phyloP scores from a whole-genome alignment of 225 moss, liverwort and hornwort genomes.

The Bryoerythrophyllum caledonicum region DNA sequence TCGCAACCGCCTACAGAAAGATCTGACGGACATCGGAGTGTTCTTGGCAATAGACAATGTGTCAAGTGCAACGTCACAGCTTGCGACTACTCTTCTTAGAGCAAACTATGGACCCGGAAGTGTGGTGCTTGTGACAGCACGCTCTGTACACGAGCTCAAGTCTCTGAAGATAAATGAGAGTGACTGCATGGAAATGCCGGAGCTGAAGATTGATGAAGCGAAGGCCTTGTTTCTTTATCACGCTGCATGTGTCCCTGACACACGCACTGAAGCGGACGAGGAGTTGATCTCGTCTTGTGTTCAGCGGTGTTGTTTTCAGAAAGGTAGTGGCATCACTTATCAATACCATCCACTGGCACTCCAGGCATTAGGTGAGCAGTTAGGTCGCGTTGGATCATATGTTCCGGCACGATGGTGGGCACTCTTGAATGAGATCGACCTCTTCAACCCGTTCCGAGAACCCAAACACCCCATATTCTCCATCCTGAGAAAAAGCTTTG shows the following conservation, averaged over 20 bases:
- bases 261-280: background rate
- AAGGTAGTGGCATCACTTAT: background rate
- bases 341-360: conserved; percentile 30
- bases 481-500: conserved; percentile 37
- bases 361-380: conserved; percentile 4
- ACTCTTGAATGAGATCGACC: background rate
- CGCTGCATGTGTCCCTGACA: conserved; percentile 15
- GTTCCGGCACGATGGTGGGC: background rate
- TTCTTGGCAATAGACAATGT: conserved; percentile 32
- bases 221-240: conserved; percentile 28
- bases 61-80: background rate
- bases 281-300: conserved; percentile 13
- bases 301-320: conserved; percentile 1
- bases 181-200: conserved; percentile 24
- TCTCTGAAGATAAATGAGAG: conserved; percentile 3
- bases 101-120: conserved; percentile 7
- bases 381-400: conserved; percentile 8
- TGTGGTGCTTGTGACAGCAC: conserved; percentile 13
- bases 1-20: conserved; percentile 7
- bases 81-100: conserved; percentile 7
- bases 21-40: background rate
- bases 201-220: conserved; percentile 20
- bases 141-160: background rate
- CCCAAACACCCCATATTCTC: background rate
- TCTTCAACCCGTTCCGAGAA: conserved; percentile 21